Evolutionary conservation across 306 rosid species (phyloP).

Genomic region (Sicyos edulis): DNA sequence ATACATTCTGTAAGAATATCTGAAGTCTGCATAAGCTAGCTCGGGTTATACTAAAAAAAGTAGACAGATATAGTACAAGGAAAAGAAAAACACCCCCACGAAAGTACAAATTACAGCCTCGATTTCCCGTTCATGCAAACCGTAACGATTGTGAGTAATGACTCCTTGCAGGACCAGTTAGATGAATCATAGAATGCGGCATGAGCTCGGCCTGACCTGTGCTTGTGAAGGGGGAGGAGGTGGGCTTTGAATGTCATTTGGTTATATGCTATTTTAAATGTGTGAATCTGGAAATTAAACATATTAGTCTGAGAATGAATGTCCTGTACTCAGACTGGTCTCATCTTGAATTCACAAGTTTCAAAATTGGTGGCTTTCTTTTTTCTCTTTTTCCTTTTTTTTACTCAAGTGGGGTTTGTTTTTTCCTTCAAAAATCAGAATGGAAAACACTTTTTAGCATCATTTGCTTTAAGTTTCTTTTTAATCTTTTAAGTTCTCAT

Average conservation of each 20-base stretch:
- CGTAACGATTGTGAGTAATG: background rate
- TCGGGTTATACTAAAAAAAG: too few species aligned
- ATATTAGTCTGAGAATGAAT: conserved; percentile 14
- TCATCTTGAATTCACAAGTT: conserved; percentile 12
- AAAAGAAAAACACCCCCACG: too few species aligned
- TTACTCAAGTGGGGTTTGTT: background rate
- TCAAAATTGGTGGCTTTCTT: conserved; percentile 4
- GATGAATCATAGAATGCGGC: conserved; percentile 63
- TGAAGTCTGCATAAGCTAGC: too few species aligned
- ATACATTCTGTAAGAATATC: too few species aligned
- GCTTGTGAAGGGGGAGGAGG: conserved; percentile 39
- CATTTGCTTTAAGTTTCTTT: background rate
- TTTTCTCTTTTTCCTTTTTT: too few species aligned
- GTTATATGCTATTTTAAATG: conserved; percentile 34
- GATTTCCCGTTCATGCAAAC: background rate
- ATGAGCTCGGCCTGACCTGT: conserved; percentile 29
- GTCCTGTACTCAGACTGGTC: conserved; percentile 17
- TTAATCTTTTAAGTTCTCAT: background rate
- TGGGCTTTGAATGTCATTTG: conserved; percentile 62
- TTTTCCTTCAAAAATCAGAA: background rate
- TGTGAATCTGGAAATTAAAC: conserved; percentile 33
- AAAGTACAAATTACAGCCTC: background rate
- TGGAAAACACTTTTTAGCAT: background rate
- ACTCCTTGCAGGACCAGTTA: conserved; percentile 63
- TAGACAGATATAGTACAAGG: too few species aligned